Base-by-base conservation (phyloP, 2,329 filamentous ascomycete genomes). In the Nigrospora oryzae region DNA sequence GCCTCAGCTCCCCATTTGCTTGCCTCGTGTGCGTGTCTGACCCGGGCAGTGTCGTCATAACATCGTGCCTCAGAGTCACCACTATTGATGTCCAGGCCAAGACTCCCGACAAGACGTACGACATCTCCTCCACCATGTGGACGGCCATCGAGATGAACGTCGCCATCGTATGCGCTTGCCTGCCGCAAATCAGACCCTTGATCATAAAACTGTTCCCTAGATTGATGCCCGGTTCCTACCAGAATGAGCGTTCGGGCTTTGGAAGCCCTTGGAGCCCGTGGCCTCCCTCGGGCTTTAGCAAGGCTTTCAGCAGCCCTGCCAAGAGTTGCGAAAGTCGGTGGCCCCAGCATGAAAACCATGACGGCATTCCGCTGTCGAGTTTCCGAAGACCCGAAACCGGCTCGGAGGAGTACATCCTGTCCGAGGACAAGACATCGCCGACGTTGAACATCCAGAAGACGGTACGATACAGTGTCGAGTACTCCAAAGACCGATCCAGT, bases 111-210 rank as follows among this genome's bases (percentile, higher is more conserved):
- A 53, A 53, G 10, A 53, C 55, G 2, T 63, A 56, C 40, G 57
- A 63, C 16, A 56, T 64, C 10, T 49, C 55, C 4, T 60, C 59
- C 13, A 61, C 57, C 1, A 63, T 61, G 56, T 66, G 61, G 61
- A 61, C 62, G 10, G 46, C 62, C n/a, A 62, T 64, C 33, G 63
- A 66, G 50, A 63, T 64, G 59, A 63, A 62, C 46, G 55, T 64
- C 8, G 62, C 61, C 7, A 61, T 66, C 23, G 50, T 64, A 14
- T 65, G 62, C 42, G 62, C 63, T 11, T 66, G 62, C 39, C 55
- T 66, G 10, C 62, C 62, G 0, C 58, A 59, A 42, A 55, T 64
- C 12, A 55, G 58, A 0, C 56, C 56, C 1, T 46, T 63, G 1
- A 47, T 63, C 14, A 46, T 57, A 33, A 57, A 50, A 38, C 36